A percentile compares a stretch with the other conserved stretches of the same genome.
Conservation (phyloP, 768 basidiomycete genomes). For the Pleurotus tuoliensis region DNA sequence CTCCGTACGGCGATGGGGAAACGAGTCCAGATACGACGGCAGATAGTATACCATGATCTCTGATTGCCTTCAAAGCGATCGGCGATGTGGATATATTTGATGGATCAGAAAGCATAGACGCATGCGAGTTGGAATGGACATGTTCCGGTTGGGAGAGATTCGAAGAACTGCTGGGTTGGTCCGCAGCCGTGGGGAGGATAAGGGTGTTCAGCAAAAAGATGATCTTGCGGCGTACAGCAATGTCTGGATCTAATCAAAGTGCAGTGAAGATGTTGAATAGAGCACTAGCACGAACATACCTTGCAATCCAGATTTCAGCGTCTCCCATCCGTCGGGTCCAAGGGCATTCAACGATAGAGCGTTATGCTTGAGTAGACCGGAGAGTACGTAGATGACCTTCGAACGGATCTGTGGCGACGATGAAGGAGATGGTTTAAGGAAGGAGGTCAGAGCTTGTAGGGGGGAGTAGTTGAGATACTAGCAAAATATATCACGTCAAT, state of each 20-base stretch:
- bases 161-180: constrained; percentile 15
- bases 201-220: constrained; percentile 74
- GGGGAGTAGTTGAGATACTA: constrained; percentile 68
- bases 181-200: constrained; percentile 43
- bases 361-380: constrained; percentile 77
- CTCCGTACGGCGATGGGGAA: constrained; percentile 58
- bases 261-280: not conserved
- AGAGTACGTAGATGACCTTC: constrained; percentile 82
- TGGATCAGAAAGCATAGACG: constrained; percentile 56
- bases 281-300: constrained; percentile 33
- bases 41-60: constrained; percentile 40
- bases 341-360: constrained; percentile 58
- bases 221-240: constrained; percentile 71
- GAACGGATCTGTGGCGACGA: constrained; percentile 55
- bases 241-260: constrained; percentile 60
- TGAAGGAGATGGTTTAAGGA: constrained; percentile 48
- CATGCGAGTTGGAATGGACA: constrained; percentile 73
- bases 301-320: constrained; percentile 54
- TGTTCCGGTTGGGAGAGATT: constrained; percentile 21
- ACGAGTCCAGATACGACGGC: constrained; percentile 49
- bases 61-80: constrained; percentile 46
- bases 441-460: constrained; percentile 56
- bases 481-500: not conserved
- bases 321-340: constrained; percentile 60
- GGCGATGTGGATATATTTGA: constrained; percentile 47